phyloP scores from a whole-genome alignment of 495 filamentous ascomycete species.

The Astrothelium subdiscretum region DNA sequence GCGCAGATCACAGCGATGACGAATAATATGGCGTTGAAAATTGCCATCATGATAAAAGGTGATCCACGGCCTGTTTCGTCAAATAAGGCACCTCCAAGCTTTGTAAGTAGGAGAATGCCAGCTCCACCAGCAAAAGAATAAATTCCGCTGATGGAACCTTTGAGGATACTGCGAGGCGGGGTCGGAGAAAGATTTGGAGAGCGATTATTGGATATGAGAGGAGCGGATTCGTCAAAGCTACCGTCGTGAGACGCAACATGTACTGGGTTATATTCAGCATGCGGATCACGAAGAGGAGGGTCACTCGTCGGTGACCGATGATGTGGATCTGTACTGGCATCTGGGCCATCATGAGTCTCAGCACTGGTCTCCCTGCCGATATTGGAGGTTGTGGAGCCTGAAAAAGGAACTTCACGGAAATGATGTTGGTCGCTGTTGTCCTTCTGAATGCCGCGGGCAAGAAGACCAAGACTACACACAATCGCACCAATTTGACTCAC shows the following conservation, averaged over 20 bases:
- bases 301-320: neutral
- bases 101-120: conserved; percentile 83
- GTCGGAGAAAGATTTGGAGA: neutral
- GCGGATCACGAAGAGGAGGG: neutral
- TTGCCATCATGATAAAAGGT: conserved; percentile 87
- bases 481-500: conserved; percentile 91
- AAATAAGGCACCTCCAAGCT: conserved; percentile 79
- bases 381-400: neutral
- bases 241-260: neutral
- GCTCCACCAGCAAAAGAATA: conserved; percentile 87
- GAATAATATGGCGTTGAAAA: conserved; percentile 67
- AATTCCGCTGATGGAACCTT: conserved; percentile 86
- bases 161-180: conserved; percentile 41
- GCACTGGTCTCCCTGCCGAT: neutral
- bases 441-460: conserved; percentile 62
- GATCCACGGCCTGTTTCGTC: conserved; percentile 56
- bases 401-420: neutral
- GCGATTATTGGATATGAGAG: neutral
- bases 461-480: conserved; percentile 77
- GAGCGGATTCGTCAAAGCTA: neutral
- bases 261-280: neutral
- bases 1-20: conserved; percentile 16
- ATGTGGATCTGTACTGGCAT: neutral
- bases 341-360: neutral
- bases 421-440: neutral